A percentile compares a stretch with the other conserved stretches of the same genome.
These are phyloP conservation scores for Clavulina sp. DNA, from an alignment of 768 basidiomycete genomes.

Conservation along the genomic window DNA sequence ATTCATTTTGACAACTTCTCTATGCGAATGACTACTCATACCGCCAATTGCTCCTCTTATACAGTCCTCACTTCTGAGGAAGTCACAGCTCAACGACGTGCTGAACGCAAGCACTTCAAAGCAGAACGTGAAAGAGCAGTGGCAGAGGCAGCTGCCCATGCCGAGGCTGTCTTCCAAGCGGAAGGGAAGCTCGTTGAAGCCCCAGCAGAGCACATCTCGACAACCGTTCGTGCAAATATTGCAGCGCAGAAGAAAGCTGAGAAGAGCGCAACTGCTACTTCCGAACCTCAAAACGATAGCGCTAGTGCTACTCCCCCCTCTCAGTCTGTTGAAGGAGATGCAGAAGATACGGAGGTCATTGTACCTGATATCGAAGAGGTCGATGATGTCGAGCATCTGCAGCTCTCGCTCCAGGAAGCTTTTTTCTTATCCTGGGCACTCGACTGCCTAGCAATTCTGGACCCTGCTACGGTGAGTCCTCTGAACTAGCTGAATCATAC, in stretches of 20 bases:
- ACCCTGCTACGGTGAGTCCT: conserved; percentile 44
- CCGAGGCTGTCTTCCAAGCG: conserved; percentile 52
- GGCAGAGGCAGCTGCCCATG: conserved; percentile 61
- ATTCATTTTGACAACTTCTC: not conserved
- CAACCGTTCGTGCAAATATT: not conserved
- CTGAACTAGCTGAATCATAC: not conserved
- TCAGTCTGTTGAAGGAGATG: conserved; percentile 28
- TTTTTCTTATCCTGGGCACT: conserved; percentile 77
- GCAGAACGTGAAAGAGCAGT: conserved; percentile 79
- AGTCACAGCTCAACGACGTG: conserved; percentile 69
- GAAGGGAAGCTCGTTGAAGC: conserved; percentile 27
- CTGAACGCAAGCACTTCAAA: conserved; percentile 85
- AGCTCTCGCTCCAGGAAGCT: conserved; percentile 75
- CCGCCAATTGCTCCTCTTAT: too few relatives aligned
- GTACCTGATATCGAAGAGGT: conserved; percentile 17
- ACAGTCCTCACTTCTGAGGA: conserved; percentile 77
- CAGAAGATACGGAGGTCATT: conserved; percentile 21
- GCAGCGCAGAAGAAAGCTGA: not conserved
- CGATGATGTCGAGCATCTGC: conserved; percentile 68
- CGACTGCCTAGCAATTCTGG: conserved; percentile 58
- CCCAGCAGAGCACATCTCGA: not conserved
- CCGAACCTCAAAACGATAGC: not conserved
- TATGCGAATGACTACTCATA: too few relatives aligned
- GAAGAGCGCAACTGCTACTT: not conserved
- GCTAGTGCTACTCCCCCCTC: not conserved